Evolutionary conservation across 2,329 filamentous ascomycete genomes (phyloP).

Genomic region (Trichoderma brevicompactum): DNA sequence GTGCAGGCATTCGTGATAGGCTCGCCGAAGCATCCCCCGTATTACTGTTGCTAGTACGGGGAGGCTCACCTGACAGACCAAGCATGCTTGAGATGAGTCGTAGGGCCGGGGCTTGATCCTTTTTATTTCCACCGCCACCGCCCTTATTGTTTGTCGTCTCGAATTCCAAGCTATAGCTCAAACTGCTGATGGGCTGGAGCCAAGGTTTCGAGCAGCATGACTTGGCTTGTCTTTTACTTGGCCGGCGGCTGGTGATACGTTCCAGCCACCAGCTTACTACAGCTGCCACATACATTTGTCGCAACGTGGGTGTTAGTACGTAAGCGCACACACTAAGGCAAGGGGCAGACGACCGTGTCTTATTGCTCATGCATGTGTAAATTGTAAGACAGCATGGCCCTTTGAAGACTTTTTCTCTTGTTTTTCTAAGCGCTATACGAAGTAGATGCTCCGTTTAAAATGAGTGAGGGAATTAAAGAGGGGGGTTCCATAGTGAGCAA

Average conservation of each 20-base stretch:
- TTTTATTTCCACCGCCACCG: neutral
- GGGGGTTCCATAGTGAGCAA: neutral
- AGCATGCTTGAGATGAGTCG: slow-evolving; percentile 26
- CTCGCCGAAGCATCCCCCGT: neutral
- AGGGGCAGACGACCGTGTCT: neutral
- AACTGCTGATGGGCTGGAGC: neutral
- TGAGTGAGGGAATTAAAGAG: neutral
- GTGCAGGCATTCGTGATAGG: slow-evolving; percentile 5
- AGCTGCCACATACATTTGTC: neutral
- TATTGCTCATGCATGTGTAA: neutral
- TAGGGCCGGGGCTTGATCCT: slow-evolving; percentile 18
- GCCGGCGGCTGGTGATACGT: too few relatives aligned
- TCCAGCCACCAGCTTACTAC: slow-evolving; percentile 6
- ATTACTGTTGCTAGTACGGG: neutral
- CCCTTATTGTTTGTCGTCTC: neutral
- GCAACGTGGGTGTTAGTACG: neutral
- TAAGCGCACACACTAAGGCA: neutral
- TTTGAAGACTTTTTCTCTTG: neutral
- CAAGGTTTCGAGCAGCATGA: neutral
- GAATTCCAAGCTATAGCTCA: neutral
- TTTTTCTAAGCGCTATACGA: neutral
- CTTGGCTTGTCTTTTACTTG: too few relatives aligned
- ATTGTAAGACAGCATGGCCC: neutral
- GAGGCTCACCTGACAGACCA: slow-evolving; percentile 25
- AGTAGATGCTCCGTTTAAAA: too few relatives aligned